Evolutionary conservation across 2,329 filamentous ascomycete species (phyloP).

Genomic region (Penicillium italicum): DNA sequence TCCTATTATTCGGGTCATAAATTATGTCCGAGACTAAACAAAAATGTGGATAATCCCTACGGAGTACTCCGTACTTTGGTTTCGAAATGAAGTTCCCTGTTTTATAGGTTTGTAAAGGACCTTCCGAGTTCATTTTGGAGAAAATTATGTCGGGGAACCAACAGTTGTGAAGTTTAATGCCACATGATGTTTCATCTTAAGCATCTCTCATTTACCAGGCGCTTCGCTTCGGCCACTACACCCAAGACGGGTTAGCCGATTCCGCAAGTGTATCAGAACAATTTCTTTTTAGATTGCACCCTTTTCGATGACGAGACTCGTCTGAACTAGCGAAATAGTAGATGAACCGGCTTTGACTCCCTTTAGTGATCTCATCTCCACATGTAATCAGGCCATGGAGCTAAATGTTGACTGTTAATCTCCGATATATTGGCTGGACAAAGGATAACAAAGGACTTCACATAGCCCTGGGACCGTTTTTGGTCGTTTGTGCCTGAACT

Average conservation of each 20-base stretch:
- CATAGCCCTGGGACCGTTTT: not conserved
- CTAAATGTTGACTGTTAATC: not conserved
- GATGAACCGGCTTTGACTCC: constrained; percentile 9
- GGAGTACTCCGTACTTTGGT: too few species aligned
- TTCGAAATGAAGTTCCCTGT: not conserved
- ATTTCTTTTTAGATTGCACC: constrained; percentile 14
- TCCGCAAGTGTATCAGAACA: constrained; percentile 14
- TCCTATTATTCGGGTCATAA: not conserved
- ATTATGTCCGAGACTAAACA: not conserved
- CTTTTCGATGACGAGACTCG: constrained; percentile 1
- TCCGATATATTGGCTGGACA: not conserved
- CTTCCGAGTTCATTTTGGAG: constrained; percentile 9
- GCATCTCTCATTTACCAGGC: constrained; percentile 13
- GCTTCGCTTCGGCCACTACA: constrained; percentile 12
- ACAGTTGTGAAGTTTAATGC: constrained; percentile 8
- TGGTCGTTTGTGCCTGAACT: constrained; percentile 4
- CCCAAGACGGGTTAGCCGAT: constrained; percentile 14
- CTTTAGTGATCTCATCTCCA: constrained; percentile 6
- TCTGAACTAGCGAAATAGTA: not conserved
- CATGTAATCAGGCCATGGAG: not conserved
- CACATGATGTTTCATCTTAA: constrained; percentile 24
- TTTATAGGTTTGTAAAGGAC: constrained; percentile 9
- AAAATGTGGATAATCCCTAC: not conserved
- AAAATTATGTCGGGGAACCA: constrained; percentile 2
- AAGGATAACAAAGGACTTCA: constrained; percentile 8